phyloP scores from a whole-genome alignment of 2,329 filamentous ascomycete genomes.

The Teratosphaeria viscida region DNA sequence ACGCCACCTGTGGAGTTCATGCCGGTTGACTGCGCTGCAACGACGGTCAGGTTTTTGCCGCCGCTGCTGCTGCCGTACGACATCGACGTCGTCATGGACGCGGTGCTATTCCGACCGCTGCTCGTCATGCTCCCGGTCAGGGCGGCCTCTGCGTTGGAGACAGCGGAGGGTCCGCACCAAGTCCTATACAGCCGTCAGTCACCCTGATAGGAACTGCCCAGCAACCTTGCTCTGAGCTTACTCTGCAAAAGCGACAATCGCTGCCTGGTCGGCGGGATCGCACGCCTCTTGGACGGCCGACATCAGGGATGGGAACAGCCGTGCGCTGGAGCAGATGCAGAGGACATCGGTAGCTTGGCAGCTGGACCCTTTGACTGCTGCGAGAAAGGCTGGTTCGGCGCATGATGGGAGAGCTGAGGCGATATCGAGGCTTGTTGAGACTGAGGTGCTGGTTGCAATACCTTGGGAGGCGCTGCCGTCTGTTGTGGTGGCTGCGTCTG shows the following conservation, averaged over 20 bases:
- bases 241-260: conserved; percentile 5
- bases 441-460: background rate
- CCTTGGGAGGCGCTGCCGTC: background rate
- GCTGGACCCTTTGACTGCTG: conserved; percentile 8
- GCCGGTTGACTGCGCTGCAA: background rate
- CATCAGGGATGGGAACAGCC: conserved; percentile 3
- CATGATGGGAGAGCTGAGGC: conserved; percentile 6
- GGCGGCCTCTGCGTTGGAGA: background rate
- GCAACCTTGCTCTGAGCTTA: background rate
- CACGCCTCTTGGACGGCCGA: conserved; percentile 6
- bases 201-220: background rate
- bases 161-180: conserved; percentile 4
- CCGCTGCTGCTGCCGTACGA: background rate
- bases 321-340: conserved; percentile 11
- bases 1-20: background rate
- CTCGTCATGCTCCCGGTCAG: background rate
- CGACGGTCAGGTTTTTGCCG: background rate
- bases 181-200: background rate
- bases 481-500: background rate
- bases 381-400: conserved; percentile 6
- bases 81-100: background rate
- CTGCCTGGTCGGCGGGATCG: conserved; percentile 4
- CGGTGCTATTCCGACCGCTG: background rate
- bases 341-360: conserved; percentile 6
- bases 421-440: background rate